Evolutionary conservation across 345 rosid genomes (phyloP), one percentile per base, ranked within the genome.

Genomic region (Rhizophora apiculata): DNA sequence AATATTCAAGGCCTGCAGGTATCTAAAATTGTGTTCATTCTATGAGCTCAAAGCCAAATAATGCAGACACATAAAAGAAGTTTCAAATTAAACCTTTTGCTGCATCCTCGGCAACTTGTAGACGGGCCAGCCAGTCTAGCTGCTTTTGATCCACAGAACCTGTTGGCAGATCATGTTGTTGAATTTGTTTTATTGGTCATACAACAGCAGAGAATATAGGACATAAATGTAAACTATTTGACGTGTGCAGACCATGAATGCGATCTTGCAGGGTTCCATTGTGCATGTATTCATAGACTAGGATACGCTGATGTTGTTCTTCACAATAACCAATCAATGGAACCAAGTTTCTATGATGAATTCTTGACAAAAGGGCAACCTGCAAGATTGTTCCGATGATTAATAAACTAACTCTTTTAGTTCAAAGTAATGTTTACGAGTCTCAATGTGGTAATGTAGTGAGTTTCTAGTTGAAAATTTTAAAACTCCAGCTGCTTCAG

Each of bases 261-360:
- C 87, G 94, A 76, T 92, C 98, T 56, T 91, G 74, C 72, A 96
- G 71, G 67, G 87, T 83, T 78, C 99, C 99, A 63, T 96, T 92
- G 85, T 92, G 98, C 99, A 96, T 96, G 61, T 90, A 96, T 79
- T 96, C 98, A 0, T 96, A 96, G 34, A 92, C 98, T 51, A 96
- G 81, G 29, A 96, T 65, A 20, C 91, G 81, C 48, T 85, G 81
- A 46, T 86, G 78, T 49, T 82, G 91, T 79, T 96, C 98, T 78
- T 96, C 92, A 63, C 99, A 96, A 74, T 85, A 92, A 77, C 99
- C 98, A 67, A 96, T 89, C 74, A 96, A 74, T 49, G 98, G 97
- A 70, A 96, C 98, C 85, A 96, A 85, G 80, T 96, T 90, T 71
- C 98, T 84, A 72, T 96, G 99, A 78, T 96, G 98, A 72, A 96